phyloP scores from a whole-genome alignment of 2,329 filamentous ascomycete species.

The Neofusicoccum umdonicola region DNA sequence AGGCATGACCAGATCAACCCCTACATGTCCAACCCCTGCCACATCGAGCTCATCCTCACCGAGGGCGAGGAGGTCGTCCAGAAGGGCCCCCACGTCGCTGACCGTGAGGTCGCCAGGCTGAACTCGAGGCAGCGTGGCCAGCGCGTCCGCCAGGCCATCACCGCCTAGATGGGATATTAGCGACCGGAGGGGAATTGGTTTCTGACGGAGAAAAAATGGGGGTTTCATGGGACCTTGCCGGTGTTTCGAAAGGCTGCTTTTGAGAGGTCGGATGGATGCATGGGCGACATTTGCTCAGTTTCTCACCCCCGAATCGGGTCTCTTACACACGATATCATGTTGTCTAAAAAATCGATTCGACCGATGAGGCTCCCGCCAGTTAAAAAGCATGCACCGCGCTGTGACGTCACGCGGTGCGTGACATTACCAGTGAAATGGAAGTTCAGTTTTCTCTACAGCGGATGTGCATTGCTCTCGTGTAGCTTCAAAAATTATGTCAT shows the following conservation, averaged over 20 bases:
- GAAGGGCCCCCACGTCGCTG: conserved; percentile 72
- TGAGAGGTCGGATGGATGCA: conserved; percentile 18
- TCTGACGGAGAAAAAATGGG: conserved; percentile 15
- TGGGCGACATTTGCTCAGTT: conserved; percentile 16
- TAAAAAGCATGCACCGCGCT: not conserved
- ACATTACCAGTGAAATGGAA: not conserved
- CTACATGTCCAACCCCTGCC: conserved; percentile 99
- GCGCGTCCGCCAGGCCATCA: conserved; percentile 61
- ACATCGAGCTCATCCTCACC: conserved; percentile 99
- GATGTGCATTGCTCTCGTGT: no score
- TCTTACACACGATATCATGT: conserved; percentile 19
- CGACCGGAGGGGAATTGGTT: not conserved
- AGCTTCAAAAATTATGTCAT: no score
- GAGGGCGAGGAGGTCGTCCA: conserved; percentile 94
- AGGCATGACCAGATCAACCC: conserved; percentile 79
- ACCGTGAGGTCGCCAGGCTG: conserved; percentile 67
- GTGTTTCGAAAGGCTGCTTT: conserved; percentile 18
- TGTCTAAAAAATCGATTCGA: conserved; percentile 18
- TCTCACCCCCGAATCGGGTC: conserved; percentile 12
- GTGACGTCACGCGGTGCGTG: conserved; percentile 9
- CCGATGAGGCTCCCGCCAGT: conserved; percentile 9
- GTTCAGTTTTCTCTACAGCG: not conserved
- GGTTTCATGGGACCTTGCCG: conserved; percentile 15
- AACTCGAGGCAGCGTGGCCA: conserved; percentile 88
- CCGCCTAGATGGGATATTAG: conserved; percentile 41